phyloP scores from a whole-genome alignment of 164 flowering plant genomes.

The Santalum album region DNA sequence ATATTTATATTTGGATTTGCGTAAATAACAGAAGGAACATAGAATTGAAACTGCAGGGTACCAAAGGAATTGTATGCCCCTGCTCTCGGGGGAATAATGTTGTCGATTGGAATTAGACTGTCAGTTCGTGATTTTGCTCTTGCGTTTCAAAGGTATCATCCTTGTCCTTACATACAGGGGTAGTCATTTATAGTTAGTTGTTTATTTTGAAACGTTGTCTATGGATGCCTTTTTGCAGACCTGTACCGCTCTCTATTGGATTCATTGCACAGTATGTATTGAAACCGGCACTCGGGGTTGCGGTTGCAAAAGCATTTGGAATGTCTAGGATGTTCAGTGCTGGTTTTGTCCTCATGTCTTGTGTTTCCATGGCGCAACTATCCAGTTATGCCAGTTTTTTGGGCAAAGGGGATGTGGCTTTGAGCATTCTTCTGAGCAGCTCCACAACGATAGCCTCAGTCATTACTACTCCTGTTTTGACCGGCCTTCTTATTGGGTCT shows the following conservation, averaged over 20 bases:
- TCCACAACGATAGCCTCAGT: constrained; percentile 75
- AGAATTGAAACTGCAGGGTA: constrained; percentile 49
- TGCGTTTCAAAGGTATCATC: constrained; percentile 60
- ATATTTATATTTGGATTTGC: not conserved
- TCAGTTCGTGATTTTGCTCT: constrained; percentile 87
- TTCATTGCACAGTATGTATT: constrained; percentile 70
- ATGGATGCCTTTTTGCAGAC: constrained; percentile 47
- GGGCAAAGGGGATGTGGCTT: constrained; percentile 91
- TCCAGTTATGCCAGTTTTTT: constrained; percentile 90
- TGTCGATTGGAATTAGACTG: constrained; percentile 82
- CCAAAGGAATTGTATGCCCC: constrained; percentile 90
- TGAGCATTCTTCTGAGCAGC: constrained; percentile 88
- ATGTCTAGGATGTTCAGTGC: constrained; percentile 74
- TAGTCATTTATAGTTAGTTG: not conserved
- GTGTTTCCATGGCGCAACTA: constrained; percentile 92
- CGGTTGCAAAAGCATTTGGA: constrained; percentile 64
- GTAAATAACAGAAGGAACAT: constrained; percentile 7
- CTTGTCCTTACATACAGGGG: not conserved
- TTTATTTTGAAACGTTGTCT: not conserved
- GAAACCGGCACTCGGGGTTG: constrained; percentile 73
- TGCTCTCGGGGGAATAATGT: constrained; percentile 98
- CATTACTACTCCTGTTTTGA: constrained; percentile 70
- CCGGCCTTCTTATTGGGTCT: constrained; percentile 83
- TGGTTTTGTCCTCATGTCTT: constrained; percentile 78
- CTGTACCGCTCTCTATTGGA: constrained; percentile 79